Conservation (phyloP, 495 filamentous ascomycete genomes). For the Daldinia loculata region DNA sequence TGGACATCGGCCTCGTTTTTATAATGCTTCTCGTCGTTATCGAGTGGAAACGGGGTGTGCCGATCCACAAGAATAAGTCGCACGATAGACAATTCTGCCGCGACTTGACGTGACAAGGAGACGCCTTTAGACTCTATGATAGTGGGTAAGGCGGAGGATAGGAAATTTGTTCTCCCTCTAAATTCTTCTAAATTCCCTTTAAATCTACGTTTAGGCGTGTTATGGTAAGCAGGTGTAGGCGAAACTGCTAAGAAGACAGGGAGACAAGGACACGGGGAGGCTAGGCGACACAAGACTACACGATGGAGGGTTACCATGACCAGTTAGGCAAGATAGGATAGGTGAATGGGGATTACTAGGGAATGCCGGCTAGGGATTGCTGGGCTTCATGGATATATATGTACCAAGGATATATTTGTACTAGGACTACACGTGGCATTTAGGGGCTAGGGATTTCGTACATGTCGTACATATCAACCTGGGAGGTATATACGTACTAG, state of each 20-base stretch:
- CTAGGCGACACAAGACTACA: slow-evolving; percentile 1
- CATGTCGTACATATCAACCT: not conserved
- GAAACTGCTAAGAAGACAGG: not conserved
- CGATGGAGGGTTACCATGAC: slow-evolving; percentile 1
- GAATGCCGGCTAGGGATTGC: not conserved
- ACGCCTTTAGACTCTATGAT: not conserved
- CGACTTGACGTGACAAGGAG: not conserved
- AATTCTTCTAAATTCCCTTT: not conserved
- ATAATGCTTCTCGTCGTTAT: not conserved
- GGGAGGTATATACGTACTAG: not conserved
- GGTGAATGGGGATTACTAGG: not conserved
- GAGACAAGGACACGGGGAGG: not conserved
- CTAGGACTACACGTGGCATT: not conserved
- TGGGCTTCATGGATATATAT: not conserved
- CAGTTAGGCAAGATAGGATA: not conserved
- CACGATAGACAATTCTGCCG: not conserved
- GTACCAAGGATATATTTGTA: not conserved
- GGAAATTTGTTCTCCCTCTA: not conserved
- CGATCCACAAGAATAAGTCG: slow-evolving; percentile 1
- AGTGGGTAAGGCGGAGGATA: not conserved
- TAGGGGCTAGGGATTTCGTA: not conserved
- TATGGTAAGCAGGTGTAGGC: not conserved
- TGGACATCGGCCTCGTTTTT: not conserved
- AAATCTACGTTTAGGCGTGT: not conserved
- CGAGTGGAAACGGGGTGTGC: not conserved